These are phyloP conservation scores for Mycena albidolilacea DNA, from an alignment of 768 basidiomycete genomes.

Conservation along the genomic window DNA sequence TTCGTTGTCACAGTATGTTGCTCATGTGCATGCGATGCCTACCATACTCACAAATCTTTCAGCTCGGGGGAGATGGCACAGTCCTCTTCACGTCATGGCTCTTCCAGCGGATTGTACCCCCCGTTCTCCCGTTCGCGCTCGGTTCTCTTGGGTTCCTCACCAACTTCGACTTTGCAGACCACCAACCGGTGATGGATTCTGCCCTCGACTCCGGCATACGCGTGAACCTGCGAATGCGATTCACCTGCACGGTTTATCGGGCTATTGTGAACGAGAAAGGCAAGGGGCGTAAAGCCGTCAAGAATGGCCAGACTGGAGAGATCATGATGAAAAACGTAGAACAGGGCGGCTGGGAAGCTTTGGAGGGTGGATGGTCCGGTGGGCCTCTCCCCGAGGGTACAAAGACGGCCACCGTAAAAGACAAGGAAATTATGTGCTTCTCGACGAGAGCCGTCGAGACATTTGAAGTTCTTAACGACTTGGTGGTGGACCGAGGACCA, in stretches of 20 bases:
- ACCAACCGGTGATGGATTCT: slow-evolving; percentile 88
- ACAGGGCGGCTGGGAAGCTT: slow-evolving; percentile 94
- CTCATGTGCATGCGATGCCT: neutral
- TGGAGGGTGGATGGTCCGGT: slow-evolving; percentile 83
- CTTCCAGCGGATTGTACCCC: slow-evolving; percentile 98
- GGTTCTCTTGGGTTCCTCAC: slow-evolving; percentile 98
- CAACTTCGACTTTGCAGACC: slow-evolving; percentile 94
- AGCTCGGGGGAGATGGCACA: slow-evolving; percentile 99
- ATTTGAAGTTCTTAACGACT: slow-evolving; percentile 96
- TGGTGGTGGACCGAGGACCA: slow-evolving; percentile 98
- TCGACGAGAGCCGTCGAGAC: slow-evolving; percentile 95
- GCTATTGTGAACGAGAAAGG: slow-evolving; percentile 84
- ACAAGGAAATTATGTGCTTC: slow-evolving; percentile 99
- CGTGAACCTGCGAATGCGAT: slow-evolving; percentile 98
- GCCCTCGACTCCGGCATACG: slow-evolving; percentile 94
- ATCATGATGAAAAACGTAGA: slow-evolving; percentile 96
- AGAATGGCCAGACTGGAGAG: slow-evolving; percentile 94
- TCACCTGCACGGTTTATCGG: slow-evolving; percentile 98
- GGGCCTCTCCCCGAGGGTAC: slow-evolving; percentile 58
- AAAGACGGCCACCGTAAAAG: slow-evolving; percentile 71
- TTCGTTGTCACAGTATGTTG: slow-evolving; percentile 93
- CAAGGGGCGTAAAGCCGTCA: slow-evolving; percentile 84
- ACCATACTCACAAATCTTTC: slow-evolving; percentile 4
- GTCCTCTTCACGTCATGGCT: slow-evolving; percentile 99
- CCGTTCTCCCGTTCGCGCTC: slow-evolving; percentile 96